These are phyloP conservation scores for Rugosomyces carneus DNA, from an alignment of 1,284 basidiomycete species.

Conservation along the genomic window DNA sequence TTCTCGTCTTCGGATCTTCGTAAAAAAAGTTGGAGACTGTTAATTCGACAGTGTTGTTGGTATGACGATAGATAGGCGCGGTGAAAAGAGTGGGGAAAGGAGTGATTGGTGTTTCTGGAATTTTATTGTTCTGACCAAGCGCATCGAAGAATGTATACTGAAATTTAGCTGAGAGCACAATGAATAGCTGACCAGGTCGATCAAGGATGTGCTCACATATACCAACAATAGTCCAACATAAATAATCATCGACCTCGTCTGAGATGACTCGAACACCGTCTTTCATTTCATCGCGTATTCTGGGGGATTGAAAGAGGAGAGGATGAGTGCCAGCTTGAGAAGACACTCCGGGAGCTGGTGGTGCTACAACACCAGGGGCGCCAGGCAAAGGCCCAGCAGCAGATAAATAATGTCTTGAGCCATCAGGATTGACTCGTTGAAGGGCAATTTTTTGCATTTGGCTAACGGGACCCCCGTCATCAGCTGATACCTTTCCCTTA, in stretches of 20 bases:
- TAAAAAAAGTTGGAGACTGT: constrained; percentile 84
- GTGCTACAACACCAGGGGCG: constrained; percentile 55
- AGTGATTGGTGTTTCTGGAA: constrained; percentile 77
- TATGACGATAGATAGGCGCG: constrained; percentile 68
- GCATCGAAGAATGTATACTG: constrained; percentile 94
- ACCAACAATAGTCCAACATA: constrained; percentile 94
- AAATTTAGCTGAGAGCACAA: constrained; percentile 61
- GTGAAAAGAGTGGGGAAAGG: constrained; percentile 86
- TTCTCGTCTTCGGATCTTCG: constrained; percentile 57
- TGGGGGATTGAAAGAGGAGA: constrained; percentile 69
- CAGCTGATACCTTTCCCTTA: constrained; percentile 76
- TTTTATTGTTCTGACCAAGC: constrained; percentile 68
- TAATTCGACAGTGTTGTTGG: constrained; percentile 71
- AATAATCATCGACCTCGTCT: constrained; percentile 90
- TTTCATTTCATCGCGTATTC: constrained; percentile 68
- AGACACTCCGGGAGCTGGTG: constrained; percentile 62
- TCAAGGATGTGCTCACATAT: constrained; percentile 63
- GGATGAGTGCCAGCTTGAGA: constrained; percentile 76
- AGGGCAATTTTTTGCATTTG: constrained; percentile 96
- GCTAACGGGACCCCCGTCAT: constrained; percentile 87
- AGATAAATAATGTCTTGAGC: constrained; percentile 74
- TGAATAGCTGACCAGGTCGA: background rate
- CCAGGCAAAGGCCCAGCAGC: constrained; percentile 79
- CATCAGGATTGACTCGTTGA: constrained; percentile 76
- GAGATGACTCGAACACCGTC: constrained; percentile 63